Conservation (phyloP, 2,329 filamentous ascomycete genomes). For the Scytalidium sp. region DNA sequence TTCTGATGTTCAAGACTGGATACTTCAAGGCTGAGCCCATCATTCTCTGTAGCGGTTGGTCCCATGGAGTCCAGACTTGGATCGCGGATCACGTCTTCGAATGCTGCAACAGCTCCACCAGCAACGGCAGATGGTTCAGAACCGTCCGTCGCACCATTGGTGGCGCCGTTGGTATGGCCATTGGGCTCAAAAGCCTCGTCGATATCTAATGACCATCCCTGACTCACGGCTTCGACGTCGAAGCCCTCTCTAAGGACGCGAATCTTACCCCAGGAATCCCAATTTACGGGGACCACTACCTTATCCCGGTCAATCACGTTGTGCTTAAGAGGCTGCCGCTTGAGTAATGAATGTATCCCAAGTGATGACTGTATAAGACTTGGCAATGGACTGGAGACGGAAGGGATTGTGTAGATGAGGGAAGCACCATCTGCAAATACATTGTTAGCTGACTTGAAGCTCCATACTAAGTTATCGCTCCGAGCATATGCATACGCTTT, state of each 20-base stretch:
- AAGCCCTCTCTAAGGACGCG: constrained; percentile 87
- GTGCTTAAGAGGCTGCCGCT: constrained; percentile 75
- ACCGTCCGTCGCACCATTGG: constrained; percentile 10
- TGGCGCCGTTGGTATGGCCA: constrained; percentile 19
- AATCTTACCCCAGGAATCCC: constrained; percentile 99
- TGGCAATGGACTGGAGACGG: constrained; percentile 72
- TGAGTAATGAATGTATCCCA: constrained; percentile 79
- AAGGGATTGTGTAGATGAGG: constrained; percentile 79
- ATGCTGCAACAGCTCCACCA: constrained; percentile 66
- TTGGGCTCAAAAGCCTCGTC: constrained; percentile 50
- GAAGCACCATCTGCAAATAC: constrained; percentile 67
- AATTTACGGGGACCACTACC: constrained; percentile 91
- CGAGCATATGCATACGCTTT: constrained; percentile 60
- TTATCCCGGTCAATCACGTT: constrained; percentile 94
- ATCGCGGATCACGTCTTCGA: constrained; percentile 77
- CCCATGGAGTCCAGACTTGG: constrained; percentile 62
- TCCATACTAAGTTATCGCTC: not conserved
- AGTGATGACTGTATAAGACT: constrained; percentile 81
- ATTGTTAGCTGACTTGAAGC: constrained; percentile 11
- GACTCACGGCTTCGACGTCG: constrained; percentile 82
- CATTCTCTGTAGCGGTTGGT: constrained; percentile 45
- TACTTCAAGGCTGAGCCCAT: constrained; percentile 44
- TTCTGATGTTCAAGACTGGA: constrained; percentile 71
- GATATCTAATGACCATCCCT: constrained; percentile 83
- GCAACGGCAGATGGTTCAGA: constrained; percentile 20